Base-by-base conservation (phyloP, 1,284 basidiomycete species). In the Ganoderma multipileum region DNA sequence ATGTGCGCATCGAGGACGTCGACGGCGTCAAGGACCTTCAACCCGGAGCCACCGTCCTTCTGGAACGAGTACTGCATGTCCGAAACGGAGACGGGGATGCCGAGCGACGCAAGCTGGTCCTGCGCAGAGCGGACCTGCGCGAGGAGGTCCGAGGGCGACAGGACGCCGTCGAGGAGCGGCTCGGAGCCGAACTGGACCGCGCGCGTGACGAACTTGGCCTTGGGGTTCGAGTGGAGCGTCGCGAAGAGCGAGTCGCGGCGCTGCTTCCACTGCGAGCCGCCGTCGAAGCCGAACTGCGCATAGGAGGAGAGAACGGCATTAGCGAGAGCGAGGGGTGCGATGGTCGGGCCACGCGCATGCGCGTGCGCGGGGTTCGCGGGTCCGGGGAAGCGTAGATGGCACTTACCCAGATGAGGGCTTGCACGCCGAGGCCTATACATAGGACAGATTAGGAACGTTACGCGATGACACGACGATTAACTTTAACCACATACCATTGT, bases 111-210 rank as follows among this genome's bases (percentile, higher is more conserved):
- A 20, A 93, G 78, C 68, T 83, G 85, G 23, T 77, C 71, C 75
- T 89, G 89, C 33, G 87, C 83, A 0, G 77, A 74, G 12, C 68
- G 76, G 26, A 93, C 87, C 77, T 93, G 85, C 0, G 78, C 71
- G 2, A 89, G 87, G 23, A 94, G 85, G 42, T 83, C 77, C 1
- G 76, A 60, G 33, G 86, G 83, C 5, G 83, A 77, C 38, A 94
- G 79, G 33, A 87, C 91, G 62, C 79, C 68, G 75, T 93, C 92
- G 73, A 80, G 94, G 33, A 94, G 79, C 2, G 92, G 92, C 74
- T 94, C 92, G 0, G 89, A 91, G n/a, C 91, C 91, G 68, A 92
- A 90, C 68, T 91, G 89, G 11, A 93, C 80, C 2, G 84, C 87
- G 44, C 91, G 85, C 3, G 90, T 91, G 58, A 93, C 84, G 74